phyloP scores from a whole-genome alignment of 2,329 filamentous ascomycete species.

The Teratosphaeria viscida region DNA sequence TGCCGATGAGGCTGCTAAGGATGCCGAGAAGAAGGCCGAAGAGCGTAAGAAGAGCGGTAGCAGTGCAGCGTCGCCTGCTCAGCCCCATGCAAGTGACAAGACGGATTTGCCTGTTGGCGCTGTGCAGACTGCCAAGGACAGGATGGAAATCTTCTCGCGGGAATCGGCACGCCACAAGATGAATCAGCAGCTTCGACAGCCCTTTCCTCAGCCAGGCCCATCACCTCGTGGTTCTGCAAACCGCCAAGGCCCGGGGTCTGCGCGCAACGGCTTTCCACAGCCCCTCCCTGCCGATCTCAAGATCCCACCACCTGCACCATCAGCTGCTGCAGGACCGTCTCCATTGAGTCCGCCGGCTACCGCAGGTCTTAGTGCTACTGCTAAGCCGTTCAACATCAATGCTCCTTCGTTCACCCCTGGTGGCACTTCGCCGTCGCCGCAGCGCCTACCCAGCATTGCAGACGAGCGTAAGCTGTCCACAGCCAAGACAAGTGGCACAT shows the following conservation, averaged over 20 bases:
- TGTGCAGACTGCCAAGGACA: neutral
- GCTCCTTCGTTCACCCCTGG: constrained; percentile 74
- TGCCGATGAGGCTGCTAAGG: constrained; percentile 63
- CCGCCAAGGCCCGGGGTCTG: constrained; percentile 1
- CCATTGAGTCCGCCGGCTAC: constrained; percentile 36
- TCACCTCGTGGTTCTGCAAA: constrained; percentile 11
- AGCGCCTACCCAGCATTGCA: constrained; percentile 19
- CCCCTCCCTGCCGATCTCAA: neutral
- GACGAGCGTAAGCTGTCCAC: constrained; percentile 15
- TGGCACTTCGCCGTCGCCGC: constrained; percentile 60
- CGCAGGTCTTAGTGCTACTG: constrained; percentile 46
- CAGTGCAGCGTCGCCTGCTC: constrained; percentile 13
- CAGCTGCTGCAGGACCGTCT: constrained; percentile 2
- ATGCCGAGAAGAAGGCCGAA: constrained; percentile 38
- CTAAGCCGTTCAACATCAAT: constrained; percentile 75
- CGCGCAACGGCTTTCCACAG: neutral
- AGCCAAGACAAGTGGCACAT: constrained; percentile 5
- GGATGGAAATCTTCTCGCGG: neutral
- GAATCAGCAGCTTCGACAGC: neutral
- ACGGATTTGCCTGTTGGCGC: neutral
- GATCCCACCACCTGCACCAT: neutral
- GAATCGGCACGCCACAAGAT: neutral
- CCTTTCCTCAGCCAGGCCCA: neutral
- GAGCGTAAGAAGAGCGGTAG: constrained; percentile 17
- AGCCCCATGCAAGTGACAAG: constrained; percentile 3